phyloP scores from a whole-genome alignment of 1,284 basidiomycete species.

The Ceratobasidium sp. region DNA sequence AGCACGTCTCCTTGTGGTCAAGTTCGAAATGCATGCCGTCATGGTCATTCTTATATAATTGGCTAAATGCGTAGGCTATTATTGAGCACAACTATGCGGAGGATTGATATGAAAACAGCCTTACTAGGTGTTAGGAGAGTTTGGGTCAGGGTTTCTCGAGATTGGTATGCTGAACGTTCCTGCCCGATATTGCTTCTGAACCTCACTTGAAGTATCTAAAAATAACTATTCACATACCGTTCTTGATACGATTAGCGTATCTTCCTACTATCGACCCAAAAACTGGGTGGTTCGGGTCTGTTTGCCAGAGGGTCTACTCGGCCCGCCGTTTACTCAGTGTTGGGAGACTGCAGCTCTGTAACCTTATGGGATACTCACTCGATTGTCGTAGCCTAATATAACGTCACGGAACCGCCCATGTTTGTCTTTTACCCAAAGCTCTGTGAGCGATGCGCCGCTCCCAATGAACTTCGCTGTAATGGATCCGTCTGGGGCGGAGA shows the following conservation, averaged over 20 bases:
- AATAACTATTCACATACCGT: conserved; percentile 48
- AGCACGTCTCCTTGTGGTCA: not conserved
- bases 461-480: conserved; percentile 34
- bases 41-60: conserved; percentile 64
- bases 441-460: conserved; percentile 32
- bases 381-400: conserved; percentile 26
- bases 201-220: not conserved
- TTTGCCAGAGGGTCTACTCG: conserved; percentile 35
- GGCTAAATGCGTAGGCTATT: conserved; percentile 44
- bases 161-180: conserved; percentile 66
- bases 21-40: conserved; percentile 53
- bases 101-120: not conserved
- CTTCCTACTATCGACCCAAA: conserved; percentile 49
- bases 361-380: not conserved
- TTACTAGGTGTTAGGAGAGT: conserved; percentile 56
- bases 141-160: conserved; percentile 62
- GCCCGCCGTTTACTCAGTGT: too few relatives aligned
- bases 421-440: conserved; percentile 44
- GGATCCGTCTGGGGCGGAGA: conserved; percentile 28
- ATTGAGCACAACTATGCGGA: not conserved
- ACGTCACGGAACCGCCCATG: conserved; percentile 3
- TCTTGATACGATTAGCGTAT: conserved; percentile 64
- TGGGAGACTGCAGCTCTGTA: not conserved
- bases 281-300: conserved; percentile 36
- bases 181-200: not conserved